Percentiles rank a stretch among this genome's conserved stretches.
Conservation (phyloP, 2,329 filamentous ascomycete genomes). For the Neofusicoccum umdonicola region DNA sequence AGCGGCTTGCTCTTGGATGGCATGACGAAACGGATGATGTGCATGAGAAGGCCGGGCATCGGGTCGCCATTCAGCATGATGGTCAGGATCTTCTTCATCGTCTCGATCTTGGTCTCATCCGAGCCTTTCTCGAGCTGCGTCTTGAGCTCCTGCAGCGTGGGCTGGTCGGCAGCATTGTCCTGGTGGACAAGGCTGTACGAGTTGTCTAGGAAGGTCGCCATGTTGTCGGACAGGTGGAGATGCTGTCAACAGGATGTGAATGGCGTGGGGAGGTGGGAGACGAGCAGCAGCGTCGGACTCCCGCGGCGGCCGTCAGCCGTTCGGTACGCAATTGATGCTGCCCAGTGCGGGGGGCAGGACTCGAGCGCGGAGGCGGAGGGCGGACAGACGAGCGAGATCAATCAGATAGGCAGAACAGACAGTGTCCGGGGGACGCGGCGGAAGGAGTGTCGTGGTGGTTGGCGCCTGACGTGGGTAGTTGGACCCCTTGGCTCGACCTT, state of each 20-base stretch:
- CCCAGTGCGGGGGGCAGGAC: conserved; percentile 14
- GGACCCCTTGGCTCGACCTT: conserved; percentile 19
- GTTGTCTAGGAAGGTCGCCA: conserved; percentile 93
- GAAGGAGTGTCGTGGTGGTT: conserved; percentile 15
- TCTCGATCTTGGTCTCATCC: conserved; percentile 89
- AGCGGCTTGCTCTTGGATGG: conserved; percentile 93
- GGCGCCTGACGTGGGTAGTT: conserved; percentile 8
- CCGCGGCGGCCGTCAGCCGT: conserved; percentile 32
- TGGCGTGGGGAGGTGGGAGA: neutral
- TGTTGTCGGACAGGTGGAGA: conserved; percentile 49
- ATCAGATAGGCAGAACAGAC: neutral
- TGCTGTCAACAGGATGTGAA: neutral
- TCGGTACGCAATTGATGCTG: conserved; percentile 14
- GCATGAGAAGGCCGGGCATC: conserved; percentile 94
- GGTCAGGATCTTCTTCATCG: conserved; percentile 82
- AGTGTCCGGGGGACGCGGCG: neutral
- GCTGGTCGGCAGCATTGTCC: conserved; percentile 94
- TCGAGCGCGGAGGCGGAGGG: neutral
- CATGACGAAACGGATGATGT: conserved; percentile 99
- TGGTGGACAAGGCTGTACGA: conserved; percentile 96
- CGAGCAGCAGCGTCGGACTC: conserved; percentile 26
- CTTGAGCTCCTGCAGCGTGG: conserved; percentile 85
- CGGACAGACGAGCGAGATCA: neutral
- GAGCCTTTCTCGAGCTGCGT: conserved; percentile 91
- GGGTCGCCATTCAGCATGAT: conserved; percentile 98